Base-by-base conservation (phyloP, 2,329 filamentous ascomycete genomes). In the Colletotrichum cuscutae region DNA sequence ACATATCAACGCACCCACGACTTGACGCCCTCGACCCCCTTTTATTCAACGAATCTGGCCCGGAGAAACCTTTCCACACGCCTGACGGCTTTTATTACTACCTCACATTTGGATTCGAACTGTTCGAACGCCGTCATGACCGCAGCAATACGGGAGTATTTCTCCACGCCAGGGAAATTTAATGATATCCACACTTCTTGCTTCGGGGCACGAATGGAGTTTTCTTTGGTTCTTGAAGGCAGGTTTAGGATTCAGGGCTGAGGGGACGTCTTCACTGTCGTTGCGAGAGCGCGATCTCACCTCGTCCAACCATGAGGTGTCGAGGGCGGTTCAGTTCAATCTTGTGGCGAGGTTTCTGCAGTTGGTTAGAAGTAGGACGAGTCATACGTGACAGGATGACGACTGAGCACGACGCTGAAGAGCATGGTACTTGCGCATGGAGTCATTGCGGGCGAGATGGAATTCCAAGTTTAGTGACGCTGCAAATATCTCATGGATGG, bases 101-200 rank as follows among this genome's bases (percentile, higher is more conserved):
- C 13, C 37, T 42, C 15, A 42, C 53, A 46, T 62, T 68, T 75
- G 62, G 62, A 75, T 60, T 66, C 35, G n/a, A 35, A 26, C 30
- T 28, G 19, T 68, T 64, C 53, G 58, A 37, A 22, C 52, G 58
- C 58, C 58, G 59, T 28, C 57, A 54, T 66, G 62, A 64, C 46
- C 26, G 60, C 59, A 66, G 52, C 37, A 54, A 62, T 42, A 54
- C 32, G 56, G 66, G 67, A 60, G 28, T 68, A 19, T 52, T 26
- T 35, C 26, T 68, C 49, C 46, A 30, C 12, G 61, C 53, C 56
- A 67, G 68, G 65, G 65, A 62, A 58, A 22, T 70, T 75, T 73
- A 70, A 75, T 74, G 74, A 75, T 75, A 69, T 75, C 72, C 65
- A 65, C 22, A 60, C 56, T 73, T 62, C 62, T 72, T 72, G 71